Evolutionary conservation across 129 eudicot species (phyloP), one percentile per base, ranked within the genome.

Genomic region (Smallanthus sonchifolius): DNA sequence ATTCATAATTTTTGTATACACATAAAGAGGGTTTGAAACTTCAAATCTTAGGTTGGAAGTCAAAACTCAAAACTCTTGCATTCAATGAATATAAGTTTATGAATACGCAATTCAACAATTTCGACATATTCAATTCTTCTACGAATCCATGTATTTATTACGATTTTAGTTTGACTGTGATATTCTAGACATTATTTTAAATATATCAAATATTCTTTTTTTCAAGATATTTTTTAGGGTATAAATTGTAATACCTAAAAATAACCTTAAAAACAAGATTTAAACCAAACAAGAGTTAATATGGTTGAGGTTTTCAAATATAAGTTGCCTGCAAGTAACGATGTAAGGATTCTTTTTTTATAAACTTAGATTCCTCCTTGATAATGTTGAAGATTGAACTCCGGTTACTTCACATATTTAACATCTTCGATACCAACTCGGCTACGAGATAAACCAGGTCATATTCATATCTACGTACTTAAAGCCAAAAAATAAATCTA

Each of bases 21-120:
- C 0, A 6, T 38, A 20, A 3, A 20, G 5, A 16, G 44, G 61
- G 61, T 44, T 74, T 74, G 70, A 74, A 61, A 61, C 70, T 45
- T 73, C 60, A 45, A 57, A 43, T 61, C 16, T 60, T 44, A n/a
- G 70, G 70, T 44, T 44, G 59, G 48, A 32, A 60, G 69, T 73
- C 76, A 56, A 56, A 38, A 40, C 54, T 57, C 19, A 48, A 70
- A 49, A 2, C 44, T 38, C 42, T 30, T 43, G 78, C 78, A 62
- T 62, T 36, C 36, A 56, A 19, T 56, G 63, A 74, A 30, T 49
- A 62, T 60, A 43, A 59, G 5, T 59, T 55, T 11, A 51, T 54
- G 13, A 38, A 56, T 30, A 15, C 8, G 0, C 40, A 24, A 45
- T 15, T 59, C 17, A 40, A 40, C 10, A 20, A 57, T 24, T 24